Base-by-base conservation (phyloP, 306 rosid genomes). In the Rosa chinensis region DNA sequence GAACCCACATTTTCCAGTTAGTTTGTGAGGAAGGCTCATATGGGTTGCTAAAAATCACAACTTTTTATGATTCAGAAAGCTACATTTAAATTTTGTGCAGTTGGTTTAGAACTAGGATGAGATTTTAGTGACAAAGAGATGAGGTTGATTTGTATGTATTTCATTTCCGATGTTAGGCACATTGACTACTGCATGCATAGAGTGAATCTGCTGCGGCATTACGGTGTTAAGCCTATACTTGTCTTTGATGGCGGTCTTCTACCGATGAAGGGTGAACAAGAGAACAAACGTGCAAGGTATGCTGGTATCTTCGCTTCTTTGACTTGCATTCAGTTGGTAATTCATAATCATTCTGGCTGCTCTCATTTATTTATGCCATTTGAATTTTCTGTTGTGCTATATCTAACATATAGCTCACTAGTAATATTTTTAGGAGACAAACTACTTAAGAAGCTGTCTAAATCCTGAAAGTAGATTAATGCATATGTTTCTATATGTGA, bases 181-280 rank as follows among this genome's bases (percentile, higher is more conserved):
- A 85, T 94, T 76, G 97, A 91, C 80, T 95, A 95, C 84, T 95
- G 99, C 80, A 92, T 92, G 97, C 95, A 85, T 70, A 88, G 92
- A 87, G 96, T 95, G 20, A 95, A 92, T 87, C 80, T 95, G 78
- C 86, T 95, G 40, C 90, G 97, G 78, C 92, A 91, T 74, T 73
- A 78, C 49, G 94, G 97, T 74, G 85, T 92, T 70, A 91, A 95
- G 68, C 97, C 99, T 37, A 52, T 95, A 83, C 97, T 95, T 68
- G 95, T 95, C 62, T 95, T 95, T 79, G 99, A 95, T 82, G 99
- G 99, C 14, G 99, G 97, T 66, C 90, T 89, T 76, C 88, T 95
- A 61, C 97, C 99, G 25, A 95, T 95, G 99, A 95, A 95, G 90
- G 16, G 55, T 50, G 97, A 95, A 25, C 99, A 95, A 78, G 99